These are phyloP conservation scores for Populus davidiana DNA, from an alignment of 345 rosid species.

Conservation along the genomic window DNA sequence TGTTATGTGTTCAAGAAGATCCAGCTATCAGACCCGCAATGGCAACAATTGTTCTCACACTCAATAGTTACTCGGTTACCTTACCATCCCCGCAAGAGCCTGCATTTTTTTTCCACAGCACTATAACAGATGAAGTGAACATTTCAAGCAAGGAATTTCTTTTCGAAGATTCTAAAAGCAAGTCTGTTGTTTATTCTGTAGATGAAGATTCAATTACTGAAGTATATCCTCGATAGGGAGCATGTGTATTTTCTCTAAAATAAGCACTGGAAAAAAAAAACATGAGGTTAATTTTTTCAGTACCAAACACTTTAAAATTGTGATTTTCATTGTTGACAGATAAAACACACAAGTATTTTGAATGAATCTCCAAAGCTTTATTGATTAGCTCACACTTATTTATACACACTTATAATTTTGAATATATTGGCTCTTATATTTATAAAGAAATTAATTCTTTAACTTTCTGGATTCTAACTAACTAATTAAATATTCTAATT, in stretches of 20 bases:
- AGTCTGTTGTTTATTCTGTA: conserved; percentile 26
- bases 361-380: too few species aligned
- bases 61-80: conserved; percentile 39
- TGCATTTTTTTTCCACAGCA: conserved; percentile 20
- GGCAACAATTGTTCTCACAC: conserved; percentile 45
- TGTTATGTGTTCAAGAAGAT: conserved; percentile 65
- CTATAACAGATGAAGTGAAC: neutral
- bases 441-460: too few species aligned
- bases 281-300: neutral
- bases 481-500: too few species aligned
- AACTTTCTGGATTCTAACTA: too few species aligned
- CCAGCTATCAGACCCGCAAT: conserved; percentile 46
- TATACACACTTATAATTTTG: too few species aligned
- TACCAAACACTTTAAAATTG: neutral
- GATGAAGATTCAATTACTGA: conserved; percentile 37
- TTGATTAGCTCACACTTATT: too few species aligned
- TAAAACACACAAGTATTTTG: too few species aligned
- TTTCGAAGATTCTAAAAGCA: too few species aligned
- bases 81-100: conserved; percentile 40
- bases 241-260: neutral
- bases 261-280: neutral
- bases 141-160: too few species aligned
- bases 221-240: conserved; percentile 34
- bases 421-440: too few species aligned
- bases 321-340: neutral